Evolutionary conservation across 169 alveolate species (phyloP), one percentile per base, ranked within the genome.

Genomic region (Babesia gibsoni): DNA sequence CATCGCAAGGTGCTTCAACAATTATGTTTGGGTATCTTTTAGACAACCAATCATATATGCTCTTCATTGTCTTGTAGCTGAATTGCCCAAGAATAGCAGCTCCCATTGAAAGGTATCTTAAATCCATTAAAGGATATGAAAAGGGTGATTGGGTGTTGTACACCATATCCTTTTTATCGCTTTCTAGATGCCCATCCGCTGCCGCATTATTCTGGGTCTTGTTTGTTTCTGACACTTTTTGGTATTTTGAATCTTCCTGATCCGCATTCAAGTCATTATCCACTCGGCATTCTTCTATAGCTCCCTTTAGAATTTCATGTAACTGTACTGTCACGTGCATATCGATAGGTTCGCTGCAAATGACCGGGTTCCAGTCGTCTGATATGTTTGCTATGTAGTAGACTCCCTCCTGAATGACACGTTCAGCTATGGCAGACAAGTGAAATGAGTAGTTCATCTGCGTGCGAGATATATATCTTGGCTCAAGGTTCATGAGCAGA

Each of bases 361-460:
- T 46, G 22, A 61, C 58, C 12, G 72, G 72, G 45, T 20, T 61
- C 72, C 72, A 61, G 10, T 5, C 18, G 25, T 16, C 7, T 7
- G 29, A 7, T 20, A 20, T 3, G 33, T 46, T 61, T 33, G 12
- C 22, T 35, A 61, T 1, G 46, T 61, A 22, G 72, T 45, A 61
- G 23, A 61, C 72, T 16, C 58, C 72, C 33, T 61, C 41, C 48
- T 61, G 72, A 10, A 61, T 48, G 50, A 61, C 59, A 14, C 72
- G 72, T 23, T 61, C 58, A 43, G 72, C 58, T 14, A 61, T 61
- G 39, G 72, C 72, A 4, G 72, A 41, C 7, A 61, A 58, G 72
- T 61, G 72, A 48, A 61, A 61, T 0, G 58, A 29, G 50, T 46
- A 61, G 48, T 61, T 61, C 72, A 61, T 61, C 52, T 61, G 72